Base-by-base conservation (phyloP, 805 yeast species). In the Saccharomycopsis sp. region DNA sequence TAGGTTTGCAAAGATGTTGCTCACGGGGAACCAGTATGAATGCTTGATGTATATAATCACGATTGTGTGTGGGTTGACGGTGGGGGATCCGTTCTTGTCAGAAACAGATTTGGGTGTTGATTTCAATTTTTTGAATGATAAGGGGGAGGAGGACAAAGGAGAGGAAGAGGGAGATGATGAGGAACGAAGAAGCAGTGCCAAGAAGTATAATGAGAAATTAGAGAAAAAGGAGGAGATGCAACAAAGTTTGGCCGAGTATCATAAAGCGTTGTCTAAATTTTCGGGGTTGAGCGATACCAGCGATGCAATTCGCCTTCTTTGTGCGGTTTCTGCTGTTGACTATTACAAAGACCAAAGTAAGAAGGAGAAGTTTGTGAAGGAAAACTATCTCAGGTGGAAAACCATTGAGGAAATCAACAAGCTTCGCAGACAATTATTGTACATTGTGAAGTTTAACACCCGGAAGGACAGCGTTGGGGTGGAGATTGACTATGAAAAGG, bases 1-100 rank as follows among this genome's bases (percentile, higher is more conserved):
- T 2, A 68, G 98, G 36, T 94, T 82, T 58, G 78, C 97, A 2
- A 88, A 88, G 55, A 85, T 92, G 72, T 65, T 92, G 42, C 69
- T 88, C 21, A 73, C 89, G 30, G 95, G 95, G 5, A 83, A 86
- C 57, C 96, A 92, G 57, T 75, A 73, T 33, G 80, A 73, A 5
- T 88, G 96, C 59, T 63, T 92, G 42, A 86, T 94, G 0, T 89
- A 84, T 54, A 70, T 92, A n/a, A 75, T 92, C 34, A 92, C 96
- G 0, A 69, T 92, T 40, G 96, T 92, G 1, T 81, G 96, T 23
- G 95, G 87, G 0, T 62, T 92, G 23, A 80, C 96, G 0, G 96
- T 92, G 33, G 96, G 96, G 4, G 94, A 88, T 53, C 95, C 95
- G 12, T 87, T 86, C 52, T 60, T 84, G 25, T 69, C 68, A 30